A percentile compares a stretch with the other conserved stretches of the same genome.
Evolutionary conservation across 352 stramenopile species (phyloP).

Genomic region (Aphanomyces stellatus): DNA sequence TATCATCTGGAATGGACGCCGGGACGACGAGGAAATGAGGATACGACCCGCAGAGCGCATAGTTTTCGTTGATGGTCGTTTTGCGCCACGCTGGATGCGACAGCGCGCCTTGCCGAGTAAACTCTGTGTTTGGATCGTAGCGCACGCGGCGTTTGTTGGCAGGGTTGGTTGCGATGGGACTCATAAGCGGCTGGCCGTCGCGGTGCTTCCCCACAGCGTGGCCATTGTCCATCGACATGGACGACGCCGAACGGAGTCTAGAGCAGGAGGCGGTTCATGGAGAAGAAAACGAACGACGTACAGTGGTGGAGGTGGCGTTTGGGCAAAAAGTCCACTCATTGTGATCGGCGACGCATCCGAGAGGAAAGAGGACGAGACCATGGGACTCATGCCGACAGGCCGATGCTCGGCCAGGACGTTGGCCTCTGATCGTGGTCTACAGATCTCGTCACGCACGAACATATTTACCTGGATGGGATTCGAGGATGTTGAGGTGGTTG

Average conservation of each 20-base stretch:
- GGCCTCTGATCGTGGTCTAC: no score
- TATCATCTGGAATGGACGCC: slow-evolving; percentile 46
- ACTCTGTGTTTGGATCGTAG: slow-evolving; percentile 58
- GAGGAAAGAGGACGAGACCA: neutral
- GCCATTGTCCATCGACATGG: no score
- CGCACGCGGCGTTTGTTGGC: slow-evolving; percentile 43
- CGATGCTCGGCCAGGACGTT: neutral
- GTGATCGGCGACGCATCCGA: neutral
- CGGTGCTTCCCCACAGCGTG: no score
- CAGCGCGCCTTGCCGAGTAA: slow-evolving; percentile 40
- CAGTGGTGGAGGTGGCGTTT: neutral
- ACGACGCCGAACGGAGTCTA: neutral
- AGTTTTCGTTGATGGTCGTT: slow-evolving; percentile 53
- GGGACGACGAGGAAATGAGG: slow-evolving; percentile 66
- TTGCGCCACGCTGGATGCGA: slow-evolving; percentile 54
- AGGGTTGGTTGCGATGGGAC: neutral
- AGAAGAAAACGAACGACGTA: neutral
- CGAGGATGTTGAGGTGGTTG: slow-evolving; percentile 42
- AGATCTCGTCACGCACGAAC: no score
- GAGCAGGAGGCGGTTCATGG: neutral
- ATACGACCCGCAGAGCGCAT: slow-evolving; percentile 66
- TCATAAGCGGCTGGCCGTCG: neutral
- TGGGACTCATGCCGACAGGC: slow-evolving; percentile 4
- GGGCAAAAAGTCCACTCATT: no score
- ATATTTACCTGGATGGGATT: slow-evolving; percentile 2